Evolutionary conservation across 2,329 filamentous ascomycete genomes (phyloP).

Genomic region (Penicillium rolfsii): DNA sequence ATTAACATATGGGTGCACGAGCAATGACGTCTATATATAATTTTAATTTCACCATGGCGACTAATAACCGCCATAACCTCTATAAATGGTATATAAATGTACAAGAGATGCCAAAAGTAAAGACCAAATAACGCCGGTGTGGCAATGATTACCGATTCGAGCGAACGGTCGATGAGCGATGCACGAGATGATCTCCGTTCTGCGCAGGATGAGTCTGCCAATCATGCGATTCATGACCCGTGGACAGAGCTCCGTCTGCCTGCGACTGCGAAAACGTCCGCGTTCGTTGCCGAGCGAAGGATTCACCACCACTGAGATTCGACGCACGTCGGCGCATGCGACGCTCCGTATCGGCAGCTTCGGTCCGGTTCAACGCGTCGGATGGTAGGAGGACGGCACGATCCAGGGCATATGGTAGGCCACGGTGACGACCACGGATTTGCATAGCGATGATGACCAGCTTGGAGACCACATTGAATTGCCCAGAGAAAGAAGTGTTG

Average conservation of each 20-base stretch:
- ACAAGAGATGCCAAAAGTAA: slow-evolving; percentile 7
- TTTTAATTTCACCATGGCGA: not conserved
- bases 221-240: slow-evolving; percentile 33
- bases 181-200: slow-evolving; percentile 29
- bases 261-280: slow-evolving; percentile 28
- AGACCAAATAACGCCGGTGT: not conserved
- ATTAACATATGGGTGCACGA: not conserved
- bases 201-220: slow-evolving; percentile 22
- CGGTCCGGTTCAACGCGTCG: slow-evolving; percentile 65
- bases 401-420: slow-evolving; percentile 68
- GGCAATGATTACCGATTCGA: slow-evolving; percentile 27
- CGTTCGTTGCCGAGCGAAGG: slow-evolving; percentile 29
- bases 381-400: slow-evolving; percentile 70
- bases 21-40: not conserved
- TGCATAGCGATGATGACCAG: slow-evolving; percentile 70
- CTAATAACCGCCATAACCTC: slow-evolving; percentile 15
- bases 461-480: slow-evolving; percentile 74
- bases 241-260: slow-evolving; percentile 28
- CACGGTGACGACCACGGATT: slow-evolving; percentile 66
- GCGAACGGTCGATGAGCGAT: slow-evolving; percentile 35
- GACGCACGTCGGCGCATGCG: slow-evolving; percentile 47
- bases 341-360: slow-evolving; percentile 56
- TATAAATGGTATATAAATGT: slow-evolving; percentile 15
- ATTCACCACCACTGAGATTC: slow-evolving; percentile 37
- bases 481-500: slow-evolving; percentile 78